Conservation (phyloP, 1,284 basidiomycete genomes). For the Inonotus obliquus region DNA sequence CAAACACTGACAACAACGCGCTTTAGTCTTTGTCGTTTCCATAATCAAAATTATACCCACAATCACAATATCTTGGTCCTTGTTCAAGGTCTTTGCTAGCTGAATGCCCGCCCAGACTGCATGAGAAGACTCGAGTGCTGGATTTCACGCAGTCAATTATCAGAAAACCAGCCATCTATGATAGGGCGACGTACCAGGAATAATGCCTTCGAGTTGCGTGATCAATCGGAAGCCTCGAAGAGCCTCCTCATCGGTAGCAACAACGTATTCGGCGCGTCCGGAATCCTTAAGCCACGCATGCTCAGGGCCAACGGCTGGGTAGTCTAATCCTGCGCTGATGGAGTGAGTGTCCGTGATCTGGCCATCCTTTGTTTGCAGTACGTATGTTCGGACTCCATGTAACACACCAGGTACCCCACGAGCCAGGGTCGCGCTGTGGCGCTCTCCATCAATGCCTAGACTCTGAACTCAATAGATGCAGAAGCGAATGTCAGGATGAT, state of each 20-base stretch:
- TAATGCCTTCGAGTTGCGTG: slow-evolving; percentile 95
- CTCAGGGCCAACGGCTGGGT: slow-evolving; percentile 94
- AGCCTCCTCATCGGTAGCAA: slow-evolving; percentile 91
- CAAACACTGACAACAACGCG: slow-evolving; percentile 52
- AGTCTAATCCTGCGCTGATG: slow-evolving; percentile 92
- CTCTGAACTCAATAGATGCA: neutral
- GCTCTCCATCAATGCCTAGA: slow-evolving; percentile 72
- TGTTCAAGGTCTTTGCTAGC: slow-evolving; percentile 79
- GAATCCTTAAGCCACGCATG: slow-evolving; percentile 96
- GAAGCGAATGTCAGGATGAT: neutral
- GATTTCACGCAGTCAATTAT: slow-evolving; percentile 1
- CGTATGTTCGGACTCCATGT: slow-evolving; percentile 94
- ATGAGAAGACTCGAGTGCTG: slow-evolving; percentile 93
- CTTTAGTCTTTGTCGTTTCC: neutral
- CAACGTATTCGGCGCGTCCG: slow-evolving; percentile 89
- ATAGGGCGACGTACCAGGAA: slow-evolving; percentile 65
- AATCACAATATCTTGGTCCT: slow-evolving; percentile 87
- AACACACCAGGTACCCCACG: slow-evolving; percentile 92
- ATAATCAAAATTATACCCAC: slow-evolving; percentile 43
- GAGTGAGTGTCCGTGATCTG: slow-evolving; percentile 98
- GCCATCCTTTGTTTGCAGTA: slow-evolving; percentile 84
- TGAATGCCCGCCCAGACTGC: slow-evolving; percentile 91
- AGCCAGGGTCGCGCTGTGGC: slow-evolving; percentile 89
- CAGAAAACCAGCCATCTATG: slow-evolving; percentile 10
- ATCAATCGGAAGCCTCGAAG: slow-evolving; percentile 88